Conservation (phyloP, 2,329 filamentous ascomycete genomes). For the Geosmithia flava region DNA sequence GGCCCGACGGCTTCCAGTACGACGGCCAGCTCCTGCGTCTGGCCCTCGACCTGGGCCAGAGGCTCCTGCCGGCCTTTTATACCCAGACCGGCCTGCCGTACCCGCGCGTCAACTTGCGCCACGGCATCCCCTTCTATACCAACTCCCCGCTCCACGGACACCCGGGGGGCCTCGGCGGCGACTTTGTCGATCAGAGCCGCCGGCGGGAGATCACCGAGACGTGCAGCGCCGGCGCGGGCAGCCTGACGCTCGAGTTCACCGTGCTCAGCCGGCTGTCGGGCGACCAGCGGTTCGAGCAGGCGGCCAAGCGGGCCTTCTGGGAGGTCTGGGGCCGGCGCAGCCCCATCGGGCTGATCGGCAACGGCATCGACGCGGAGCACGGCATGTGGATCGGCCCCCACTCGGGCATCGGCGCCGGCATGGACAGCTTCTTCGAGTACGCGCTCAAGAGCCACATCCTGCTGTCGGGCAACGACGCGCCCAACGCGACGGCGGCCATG, state of each 20-base stretch:
- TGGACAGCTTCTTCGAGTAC: conserved; percentile 98
- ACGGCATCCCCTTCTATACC: conserved; percentile 84
- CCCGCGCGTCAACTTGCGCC: conserved; percentile 79
- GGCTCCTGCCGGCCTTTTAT: conserved; percentile 84
- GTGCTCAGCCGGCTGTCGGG: conserved; percentile 81
- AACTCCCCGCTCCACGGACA: conserved; percentile 64
- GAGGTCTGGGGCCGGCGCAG: conserved; percentile 87
- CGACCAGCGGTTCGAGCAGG: conserved; percentile 75
- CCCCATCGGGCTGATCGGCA: conserved; percentile 75
- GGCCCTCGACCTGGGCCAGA: conserved; percentile 71
- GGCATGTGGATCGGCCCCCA: conserved; percentile 82
- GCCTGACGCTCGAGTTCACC: conserved; percentile 85
- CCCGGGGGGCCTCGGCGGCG: conserved; percentile 17
- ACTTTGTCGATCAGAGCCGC: conserved; percentile 17
- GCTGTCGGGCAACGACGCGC: conserved; percentile 60
- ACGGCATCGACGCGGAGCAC: conserved; percentile 83
- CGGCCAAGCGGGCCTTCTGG: conserved; percentile 91
- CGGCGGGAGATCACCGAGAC: conserved; percentile 77
- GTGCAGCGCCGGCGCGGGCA: conserved; percentile 93
- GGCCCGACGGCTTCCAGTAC: conserved; percentile 71
- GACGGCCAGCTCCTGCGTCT: conserved; percentile 85
- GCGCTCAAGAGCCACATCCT: conserved; percentile 89
- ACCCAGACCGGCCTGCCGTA: conserved; percentile 88
- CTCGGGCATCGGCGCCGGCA: conserved; percentile 90
- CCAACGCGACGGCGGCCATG: conserved; percentile 22